Evolutionary conservation across 805 yeast genomes (phyloP).

Genomic region (Priceomyces castillae): DNA sequence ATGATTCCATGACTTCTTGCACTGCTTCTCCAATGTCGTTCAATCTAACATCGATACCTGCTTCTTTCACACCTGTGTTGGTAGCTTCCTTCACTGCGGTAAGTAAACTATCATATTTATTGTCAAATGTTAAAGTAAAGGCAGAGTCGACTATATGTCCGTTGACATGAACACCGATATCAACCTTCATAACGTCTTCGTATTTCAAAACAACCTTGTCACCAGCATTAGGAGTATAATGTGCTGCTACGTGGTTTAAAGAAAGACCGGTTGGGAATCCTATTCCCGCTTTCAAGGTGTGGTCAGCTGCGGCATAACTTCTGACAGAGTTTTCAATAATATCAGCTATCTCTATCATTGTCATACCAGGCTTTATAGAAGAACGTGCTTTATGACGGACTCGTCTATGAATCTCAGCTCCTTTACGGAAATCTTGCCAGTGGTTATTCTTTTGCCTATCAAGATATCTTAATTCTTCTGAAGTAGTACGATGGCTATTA

Average conservation of each 20-base stretch:
- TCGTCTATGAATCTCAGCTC: slow-evolving; percentile 92
- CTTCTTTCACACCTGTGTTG: slow-evolving; percentile 84
- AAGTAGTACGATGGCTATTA: slow-evolving; percentile 70
- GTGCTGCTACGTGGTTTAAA: slow-evolving; percentile 93
- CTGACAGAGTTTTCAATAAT: slow-evolving; percentile 83
- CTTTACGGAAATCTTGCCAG: slow-evolving; percentile 91
- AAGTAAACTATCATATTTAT: slow-evolving; percentile 74
- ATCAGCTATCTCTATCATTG: slow-evolving; percentile 86
- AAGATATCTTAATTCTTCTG: slow-evolving; percentile 79
- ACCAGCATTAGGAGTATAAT: slow-evolving; percentile 95
- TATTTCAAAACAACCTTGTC: slow-evolving; percentile 77
- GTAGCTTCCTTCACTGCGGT: slow-evolving; percentile 92
- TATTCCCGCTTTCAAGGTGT: slow-evolving; percentile 70
- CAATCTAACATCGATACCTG: slow-evolving; percentile 93
- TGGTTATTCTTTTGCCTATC: slow-evolving; percentile 59
- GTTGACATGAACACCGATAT: slow-evolving; percentile 93
- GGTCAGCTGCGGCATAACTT: slow-evolving; percentile 64
- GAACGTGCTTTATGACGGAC: slow-evolving; percentile 79
- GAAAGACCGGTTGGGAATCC: slow-evolving; percentile 99
- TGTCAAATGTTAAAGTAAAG: slow-evolving; percentile 85
- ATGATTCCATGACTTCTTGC: slow-evolving; percentile 96
- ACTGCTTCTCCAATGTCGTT: slow-evolving; percentile 95
- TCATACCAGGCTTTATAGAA: slow-evolving; percentile 84
- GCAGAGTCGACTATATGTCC: slow-evolving; percentile 95
- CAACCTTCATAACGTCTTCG: slow-evolving; percentile 95